These are phyloP conservation scores for Penicillium frequentans DNA, from an alignment of 2,329 filamentous ascomycete species.

Conservation along the genomic window DNA sequence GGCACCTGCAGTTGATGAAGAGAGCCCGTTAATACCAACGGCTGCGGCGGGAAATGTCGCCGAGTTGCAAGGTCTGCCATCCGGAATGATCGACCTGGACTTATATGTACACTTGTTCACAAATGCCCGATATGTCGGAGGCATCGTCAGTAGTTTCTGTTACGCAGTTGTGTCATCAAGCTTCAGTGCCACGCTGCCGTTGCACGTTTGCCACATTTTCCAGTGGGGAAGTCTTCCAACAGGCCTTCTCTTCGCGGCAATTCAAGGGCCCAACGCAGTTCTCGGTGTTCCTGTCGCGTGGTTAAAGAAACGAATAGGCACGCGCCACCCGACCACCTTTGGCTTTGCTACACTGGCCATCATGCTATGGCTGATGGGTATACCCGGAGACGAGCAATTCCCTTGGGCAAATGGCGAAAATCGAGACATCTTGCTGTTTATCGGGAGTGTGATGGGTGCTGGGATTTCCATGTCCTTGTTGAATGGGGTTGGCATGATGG, in stretches of 20 bases:
- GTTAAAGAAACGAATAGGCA: constrained; percentile 33
- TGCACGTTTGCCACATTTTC: background rate
- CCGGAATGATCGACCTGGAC: background rate
- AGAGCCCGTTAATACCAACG: background rate
- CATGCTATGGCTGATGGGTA: constrained; percentile 28
- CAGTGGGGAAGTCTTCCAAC: background rate
- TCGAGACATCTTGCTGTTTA: constrained; percentile 3
- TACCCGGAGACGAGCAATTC: constrained; percentile 29
- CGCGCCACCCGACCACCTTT: constrained; percentile 22
- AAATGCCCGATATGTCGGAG: constrained; percentile 42
- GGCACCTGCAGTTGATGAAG: background rate
- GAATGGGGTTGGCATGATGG: constrained; percentile 29
- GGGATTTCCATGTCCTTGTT: constrained; percentile 26
- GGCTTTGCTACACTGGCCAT: constrained; percentile 25
- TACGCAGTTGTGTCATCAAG: constrained; percentile 52
- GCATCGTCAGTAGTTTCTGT: constrained; percentile 46
- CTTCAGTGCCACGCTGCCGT: background rate
- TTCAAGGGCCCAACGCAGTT: background rate
- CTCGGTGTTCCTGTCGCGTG: constrained; percentile 58
- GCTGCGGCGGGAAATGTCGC: background rate
- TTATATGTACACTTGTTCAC: constrained; percentile 3
- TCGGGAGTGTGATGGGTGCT: constrained; percentile 14
- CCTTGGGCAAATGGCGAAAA: constrained; percentile 20
- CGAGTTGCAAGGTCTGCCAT: background rate
- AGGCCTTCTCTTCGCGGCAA: background rate